A percentile compares a stretch with the other conserved stretches of the same genome.
These are phyloP conservation scores for Debaryomycetaceae sp. DNA, from an alignment of 1,139 yeast genomes.

Conservation along the genomic window DNA sequence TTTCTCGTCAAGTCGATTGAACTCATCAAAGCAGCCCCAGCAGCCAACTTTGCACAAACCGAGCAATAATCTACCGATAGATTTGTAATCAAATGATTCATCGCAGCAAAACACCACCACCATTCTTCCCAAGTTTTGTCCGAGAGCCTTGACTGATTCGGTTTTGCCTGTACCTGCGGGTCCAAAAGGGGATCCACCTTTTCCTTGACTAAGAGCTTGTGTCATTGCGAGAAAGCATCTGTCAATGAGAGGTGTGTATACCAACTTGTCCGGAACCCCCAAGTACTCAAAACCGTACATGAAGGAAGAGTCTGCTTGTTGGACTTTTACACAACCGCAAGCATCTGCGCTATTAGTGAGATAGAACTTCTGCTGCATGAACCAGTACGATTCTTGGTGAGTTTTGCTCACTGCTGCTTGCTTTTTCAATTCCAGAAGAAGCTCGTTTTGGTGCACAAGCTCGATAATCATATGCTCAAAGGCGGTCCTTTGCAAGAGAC, in stretches of 20 bases:
- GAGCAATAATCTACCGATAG: conserved; percentile 65
- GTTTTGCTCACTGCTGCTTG: conserved; percentile 9
- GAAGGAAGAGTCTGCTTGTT: conserved; percentile 43
- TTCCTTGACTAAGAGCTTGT: conserved; percentile 58
- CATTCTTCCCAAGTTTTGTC: conserved; percentile 67
- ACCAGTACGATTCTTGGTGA: conserved; percentile 31
- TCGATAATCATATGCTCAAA: conserved; percentile 57
- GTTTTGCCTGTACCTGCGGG: conserved; percentile 99
- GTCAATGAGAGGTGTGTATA: conserved; percentile 65
- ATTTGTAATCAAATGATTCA: conserved; percentile 72
- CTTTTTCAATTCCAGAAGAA: conserved; percentile 15
- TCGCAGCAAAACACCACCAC: conserved; percentile 89
- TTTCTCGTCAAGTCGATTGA: conserved; percentile 65
- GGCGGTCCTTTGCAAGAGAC: conserved; percentile 30
- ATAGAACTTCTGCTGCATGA: conserved; percentile 40
- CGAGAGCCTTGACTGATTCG: conserved; percentile 80
- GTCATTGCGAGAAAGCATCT: conserved; percentile 60
- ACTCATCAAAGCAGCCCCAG: conserved; percentile 97
- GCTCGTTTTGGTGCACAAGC: conserved; percentile 48
- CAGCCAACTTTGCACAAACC: conserved; percentile 86
- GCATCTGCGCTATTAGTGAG: conserved; percentile 6
- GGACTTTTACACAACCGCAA: conserved; percentile 32
- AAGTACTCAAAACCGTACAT: conserved; percentile 74
- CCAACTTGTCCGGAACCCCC: conserved; percentile 67
- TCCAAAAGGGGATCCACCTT: conserved; percentile 92